phyloP scores from a whole-genome alignment of 345 rosid species.

The Salix koriyanagi region DNA sequence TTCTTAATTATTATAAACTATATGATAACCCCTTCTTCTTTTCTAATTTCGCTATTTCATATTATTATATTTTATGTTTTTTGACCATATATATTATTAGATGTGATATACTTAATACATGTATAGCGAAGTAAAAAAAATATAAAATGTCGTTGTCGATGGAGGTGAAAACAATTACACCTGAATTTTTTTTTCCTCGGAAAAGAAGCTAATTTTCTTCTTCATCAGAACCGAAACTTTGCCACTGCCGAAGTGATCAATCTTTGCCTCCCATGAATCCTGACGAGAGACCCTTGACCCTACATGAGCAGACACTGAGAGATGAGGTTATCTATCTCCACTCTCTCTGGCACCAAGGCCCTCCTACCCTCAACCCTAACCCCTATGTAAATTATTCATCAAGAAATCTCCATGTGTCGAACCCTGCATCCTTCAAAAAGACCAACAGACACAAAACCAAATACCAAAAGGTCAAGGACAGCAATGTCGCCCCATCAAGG shows the following conservation, averaged over 20 bases:
- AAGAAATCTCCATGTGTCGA: constrained; percentile 22
- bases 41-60: too few relatives aligned
- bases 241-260: neutral
- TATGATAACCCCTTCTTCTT: too few relatives aligned
- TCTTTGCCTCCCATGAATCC: neutral
- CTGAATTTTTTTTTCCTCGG: accelerated
- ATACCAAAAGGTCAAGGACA: neutral
- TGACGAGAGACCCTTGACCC: constrained; percentile 1
- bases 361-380: constrained; percentile 40
- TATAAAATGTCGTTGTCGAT: too few relatives aligned
- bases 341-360: constrained; percentile 74
- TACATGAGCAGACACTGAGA: constrained; percentile 6
- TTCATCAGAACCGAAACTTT: neutral
- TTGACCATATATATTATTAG: too few relatives aligned
- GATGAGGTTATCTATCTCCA: constrained; percentile 72
- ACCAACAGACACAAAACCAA: neutral
- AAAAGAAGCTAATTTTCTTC: neutral
- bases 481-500: neutral
- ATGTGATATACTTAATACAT: too few relatives aligned
- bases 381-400: constrained; percentile 20
- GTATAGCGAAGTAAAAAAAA: too few relatives aligned
- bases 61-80: too few relatives aligned
- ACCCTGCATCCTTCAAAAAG: constrained; percentile 24
- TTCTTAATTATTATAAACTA: too few relatives aligned
- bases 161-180: too few relatives aligned